Conservation (phyloP, 768 basidiomycete genomes). For the Auricularia auricula-judae region DNA sequence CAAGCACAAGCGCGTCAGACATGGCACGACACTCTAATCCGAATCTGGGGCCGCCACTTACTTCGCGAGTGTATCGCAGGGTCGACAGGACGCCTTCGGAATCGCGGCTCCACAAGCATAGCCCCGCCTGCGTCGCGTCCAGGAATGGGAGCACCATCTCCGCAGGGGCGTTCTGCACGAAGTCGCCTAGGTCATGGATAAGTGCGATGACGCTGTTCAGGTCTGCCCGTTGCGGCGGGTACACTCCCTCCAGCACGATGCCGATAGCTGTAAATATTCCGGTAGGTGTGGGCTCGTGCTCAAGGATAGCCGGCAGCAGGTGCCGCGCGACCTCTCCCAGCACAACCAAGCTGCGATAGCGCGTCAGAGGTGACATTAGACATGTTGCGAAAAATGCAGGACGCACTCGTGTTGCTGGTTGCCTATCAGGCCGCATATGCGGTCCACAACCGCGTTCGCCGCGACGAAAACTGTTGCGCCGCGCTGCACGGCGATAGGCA, state of each 20-base stretch:
- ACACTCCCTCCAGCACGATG: not conserved
- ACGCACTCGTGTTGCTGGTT: not conserved
- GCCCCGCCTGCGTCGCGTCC: not conserved
- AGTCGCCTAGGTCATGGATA: not conserved
- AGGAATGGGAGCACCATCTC: not conserved
- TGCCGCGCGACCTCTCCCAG: not conserved
- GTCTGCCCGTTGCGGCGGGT: not conserved
- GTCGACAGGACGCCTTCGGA: not conserved
- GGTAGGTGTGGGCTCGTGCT: not conserved
- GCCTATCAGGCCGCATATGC: not conserved
- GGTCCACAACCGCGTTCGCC: not conserved
- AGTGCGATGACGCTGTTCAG: not conserved
- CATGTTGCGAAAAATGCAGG: not conserved
- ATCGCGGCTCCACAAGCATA: not conserved
- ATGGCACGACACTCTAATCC: not conserved
- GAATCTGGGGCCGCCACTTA: not conserved
- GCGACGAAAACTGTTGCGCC: not conserved
- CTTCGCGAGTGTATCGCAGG: not conserved
- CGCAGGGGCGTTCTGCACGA: not conserved
- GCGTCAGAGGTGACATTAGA: too few relatives aligned
- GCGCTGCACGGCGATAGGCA: not conserved
- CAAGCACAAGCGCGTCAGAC: not conserved
- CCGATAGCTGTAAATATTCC: not conserved
- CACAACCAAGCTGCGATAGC: not conserved
- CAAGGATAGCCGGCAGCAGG: not conserved